These are phyloP conservation scores for Hypoxylon sp. DNA, from an alignment of 2,329 filamentous ascomycete genomes.

Conservation along the genomic window DNA sequence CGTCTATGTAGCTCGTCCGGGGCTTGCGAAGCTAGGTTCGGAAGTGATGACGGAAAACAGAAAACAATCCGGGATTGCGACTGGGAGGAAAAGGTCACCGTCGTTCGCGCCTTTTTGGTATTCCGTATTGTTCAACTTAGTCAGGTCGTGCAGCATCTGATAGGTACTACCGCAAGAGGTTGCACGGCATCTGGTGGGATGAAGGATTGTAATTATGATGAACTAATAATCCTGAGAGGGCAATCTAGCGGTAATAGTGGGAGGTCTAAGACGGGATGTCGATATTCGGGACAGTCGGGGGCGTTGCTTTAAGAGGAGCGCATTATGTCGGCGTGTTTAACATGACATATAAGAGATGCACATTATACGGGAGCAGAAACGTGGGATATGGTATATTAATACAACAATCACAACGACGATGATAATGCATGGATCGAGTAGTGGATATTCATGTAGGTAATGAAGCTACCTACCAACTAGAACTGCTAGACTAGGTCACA, in stretches of 20 bases:
- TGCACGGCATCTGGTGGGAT: constrained; percentile 30
- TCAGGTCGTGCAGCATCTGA: constrained; percentile 35
- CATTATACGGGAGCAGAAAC: constrained; percentile 9
- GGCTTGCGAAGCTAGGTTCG: constrained; percentile 7
- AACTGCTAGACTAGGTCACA: no score
- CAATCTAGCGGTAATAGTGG: constrained; percentile 10
- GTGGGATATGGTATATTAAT: constrained; percentile 28
- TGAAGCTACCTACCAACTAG: no score
- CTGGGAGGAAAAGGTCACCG: background rate
- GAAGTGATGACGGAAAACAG: constrained; percentile 10
- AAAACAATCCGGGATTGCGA: background rate
- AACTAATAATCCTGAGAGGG: constrained; percentile 14
- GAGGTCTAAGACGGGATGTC: background rate
- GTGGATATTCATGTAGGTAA: no score
- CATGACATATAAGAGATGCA: no score
- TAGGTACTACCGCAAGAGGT: constrained; percentile 20
- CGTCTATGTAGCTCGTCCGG: constrained; percentile 11
- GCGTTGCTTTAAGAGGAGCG: no score
- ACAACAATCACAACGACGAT: background rate
- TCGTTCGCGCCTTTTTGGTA: constrained; percentile 12
- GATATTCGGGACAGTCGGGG: no score
- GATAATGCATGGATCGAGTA: background rate
- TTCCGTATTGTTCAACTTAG: constrained; percentile 28
- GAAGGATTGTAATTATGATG: constrained; percentile 19
- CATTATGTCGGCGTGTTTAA: no score